A percentile compares a stretch with the other conserved stretches of the same genome.
Conservation (phyloP, 139 green algal species). For the Bryopsis sp. region DNA sequence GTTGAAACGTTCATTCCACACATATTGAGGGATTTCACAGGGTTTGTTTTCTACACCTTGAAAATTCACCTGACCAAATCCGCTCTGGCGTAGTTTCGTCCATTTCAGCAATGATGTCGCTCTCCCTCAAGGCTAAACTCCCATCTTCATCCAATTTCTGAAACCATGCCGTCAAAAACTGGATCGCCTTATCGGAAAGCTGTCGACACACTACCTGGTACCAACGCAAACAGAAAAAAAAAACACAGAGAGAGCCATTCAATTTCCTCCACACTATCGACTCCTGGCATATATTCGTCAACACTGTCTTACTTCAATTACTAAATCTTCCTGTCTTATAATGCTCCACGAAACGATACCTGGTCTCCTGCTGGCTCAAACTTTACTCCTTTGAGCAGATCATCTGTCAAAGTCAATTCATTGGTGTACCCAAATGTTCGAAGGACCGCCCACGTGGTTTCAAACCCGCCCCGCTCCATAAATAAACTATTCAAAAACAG, state of each 20-base stretch:
- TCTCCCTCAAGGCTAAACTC: constrained; percentile 5
- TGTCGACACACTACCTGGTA: constrained; percentile 22
- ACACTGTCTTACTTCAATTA: not conserved
- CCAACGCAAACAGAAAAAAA: not conserved
- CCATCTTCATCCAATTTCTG: constrained; percentile 30
- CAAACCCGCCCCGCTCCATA: constrained; percentile 82
- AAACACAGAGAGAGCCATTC: not conserved
- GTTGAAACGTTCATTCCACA: too few relatives aligned
- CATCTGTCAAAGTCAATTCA: constrained; percentile 43
- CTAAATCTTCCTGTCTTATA: not conserved
- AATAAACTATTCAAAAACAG: constrained; percentile 91
- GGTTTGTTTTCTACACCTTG: too few relatives aligned
- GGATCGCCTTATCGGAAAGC: constrained; percentile 34
- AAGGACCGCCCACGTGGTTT: constrained; percentile 86
- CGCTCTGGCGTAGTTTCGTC: constrained; percentile 11
- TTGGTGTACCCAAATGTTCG: constrained; percentile 73
- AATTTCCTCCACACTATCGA: not conserved
- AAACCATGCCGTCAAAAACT: constrained; percentile 54
- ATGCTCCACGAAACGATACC: constrained; percentile 9
- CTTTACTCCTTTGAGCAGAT: constrained; percentile 38
- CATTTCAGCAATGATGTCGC: constrained; percentile 2
- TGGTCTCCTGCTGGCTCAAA: constrained; percentile 31
- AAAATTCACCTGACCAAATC: constrained; percentile 12
- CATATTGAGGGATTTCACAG: too few relatives aligned
- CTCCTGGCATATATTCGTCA: not conserved